Evolutionary conservation across 2,329 filamentous ascomycete genomes (phyloP), one percentile per base, ranked within the genome.

Genomic region (Cercospora zeae-maydis): DNA sequence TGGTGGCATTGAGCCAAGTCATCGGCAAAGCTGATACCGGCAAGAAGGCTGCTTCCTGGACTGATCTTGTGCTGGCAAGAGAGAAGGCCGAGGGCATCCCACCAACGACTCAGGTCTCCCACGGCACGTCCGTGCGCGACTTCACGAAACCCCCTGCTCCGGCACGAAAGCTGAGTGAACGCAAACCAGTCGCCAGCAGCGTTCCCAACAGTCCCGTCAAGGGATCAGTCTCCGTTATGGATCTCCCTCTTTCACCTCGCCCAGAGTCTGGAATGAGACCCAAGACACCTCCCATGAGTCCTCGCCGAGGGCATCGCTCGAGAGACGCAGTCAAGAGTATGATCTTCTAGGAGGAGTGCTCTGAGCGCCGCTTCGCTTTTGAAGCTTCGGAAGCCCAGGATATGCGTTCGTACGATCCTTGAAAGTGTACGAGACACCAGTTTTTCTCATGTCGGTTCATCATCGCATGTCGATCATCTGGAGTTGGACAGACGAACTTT

Each of bases 1-100:
- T 99, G 90, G 88, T 87, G 75, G 89, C 92, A 13, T 85, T 99
- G 21, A 84, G 84, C 2, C 92, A 98, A 61, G 81, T 82, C 11
- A 82, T 88, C 2, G 86, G 86, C 66, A 86, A 86, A 68, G 81
- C 84, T 42, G 75, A 75, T 36, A 72, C 76, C 11, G 78, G 78
- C 37, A 74, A 77, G 61, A 86, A 84, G 70, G 79, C 80, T n/a
- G 67, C 70, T 39, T 70, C 67, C 31, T 88, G 86, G 86, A 85
- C 85, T 0, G 84, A 87, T 58, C 77, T 86, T 67, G 84, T 88
- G 4, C 79, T 87, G 5, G 77, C 78, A 19, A 77, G 78, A 58
- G 80, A 82, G 66, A 66, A 65, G 45, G 57, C 63, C 16, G 67
- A 65, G 10, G 60, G 62, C 27, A 52, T 59, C 10, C 36, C 52